These are phyloP conservation scores for Pythium utonaiense DNA, from an alignment of 352 stramenopile genomes.

Conservation along the genomic window DNA sequence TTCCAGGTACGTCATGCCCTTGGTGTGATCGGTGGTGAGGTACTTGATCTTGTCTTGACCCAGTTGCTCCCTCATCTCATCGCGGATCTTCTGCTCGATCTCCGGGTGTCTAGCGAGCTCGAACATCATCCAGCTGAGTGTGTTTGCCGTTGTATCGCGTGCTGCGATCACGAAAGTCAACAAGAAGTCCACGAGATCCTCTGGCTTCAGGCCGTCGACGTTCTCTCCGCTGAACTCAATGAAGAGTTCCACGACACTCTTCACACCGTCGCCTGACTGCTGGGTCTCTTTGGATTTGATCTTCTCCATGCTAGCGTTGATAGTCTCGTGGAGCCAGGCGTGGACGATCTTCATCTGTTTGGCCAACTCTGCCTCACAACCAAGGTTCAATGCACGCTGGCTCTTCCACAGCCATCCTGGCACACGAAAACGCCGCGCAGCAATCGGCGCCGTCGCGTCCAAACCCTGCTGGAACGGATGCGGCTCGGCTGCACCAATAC, in stretches of 20 bases:
- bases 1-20: constrained; percentile 28
- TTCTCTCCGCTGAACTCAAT: constrained; percentile 8
- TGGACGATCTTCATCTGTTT: constrained; percentile 30
- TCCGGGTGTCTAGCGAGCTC: constrained; percentile 59
- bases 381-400: constrained; percentile 42
- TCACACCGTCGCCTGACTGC: constrained; percentile 13
- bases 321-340: constrained; percentile 31
- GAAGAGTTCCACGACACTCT: constrained; percentile 14
- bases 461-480: constrained; percentile 52
- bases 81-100: constrained; percentile 29
- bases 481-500: constrained; percentile 27
- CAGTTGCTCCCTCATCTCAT: too few species aligned
- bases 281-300: neutral
- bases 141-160: constrained; percentile 70
- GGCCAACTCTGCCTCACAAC: constrained; percentile 31
- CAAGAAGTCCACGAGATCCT: constrained; percentile 61
- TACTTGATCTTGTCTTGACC: constrained; percentile 10
- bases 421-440: constrained; percentile 39
- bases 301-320: too few species aligned
- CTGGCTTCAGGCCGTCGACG: constrained; percentile 27
- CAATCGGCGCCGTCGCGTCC: constrained; percentile 24
- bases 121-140: constrained; percentile 71
- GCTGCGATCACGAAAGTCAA: constrained; percentile 66
- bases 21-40: neutral
- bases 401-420: constrained; percentile 52